Conservation (phyloP, 2,329 filamentous ascomycete species). For the Drechslerella coelobrocha region DNA sequence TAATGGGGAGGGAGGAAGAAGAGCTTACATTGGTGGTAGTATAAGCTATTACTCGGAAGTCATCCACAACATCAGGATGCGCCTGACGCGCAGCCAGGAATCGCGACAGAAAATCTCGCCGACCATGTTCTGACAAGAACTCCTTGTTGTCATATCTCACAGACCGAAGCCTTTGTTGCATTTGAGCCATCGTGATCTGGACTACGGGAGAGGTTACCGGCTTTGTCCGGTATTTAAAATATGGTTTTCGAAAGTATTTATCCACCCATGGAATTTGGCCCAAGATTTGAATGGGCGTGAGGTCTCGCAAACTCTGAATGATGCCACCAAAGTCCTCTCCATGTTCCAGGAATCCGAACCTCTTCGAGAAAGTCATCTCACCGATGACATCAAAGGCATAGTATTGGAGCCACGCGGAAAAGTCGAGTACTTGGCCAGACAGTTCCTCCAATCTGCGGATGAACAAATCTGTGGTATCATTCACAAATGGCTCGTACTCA, state of each 20-base stretch:
- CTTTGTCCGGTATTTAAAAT: conserved; percentile 31
- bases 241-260: conserved; percentile 28
- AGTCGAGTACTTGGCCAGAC: conserved; percentile 54
- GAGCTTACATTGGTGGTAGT: conserved; percentile 42
- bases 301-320: conserved; percentile 54
- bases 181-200: conserved; percentile 39
- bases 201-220: conserved; percentile 29
- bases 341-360: conserved; percentile 57
- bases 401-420: conserved; percentile 53
- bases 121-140: conserved; percentile 35
- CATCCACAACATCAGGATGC: conserved; percentile 54
- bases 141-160: conserved; percentile 42
- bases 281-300: conserved; percentile 42
- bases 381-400: conserved; percentile 58
- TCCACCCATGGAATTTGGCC: conserved; percentile 47
- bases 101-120: conserved; percentile 55
- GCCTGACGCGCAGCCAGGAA: conserved; percentile 53
- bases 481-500: conserved; percentile 80
- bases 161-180: conserved; percentile 30
- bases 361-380: conserved; percentile 57
- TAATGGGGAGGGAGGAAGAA: not conserved
- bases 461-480: conserved; percentile 67
- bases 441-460: conserved; percentile 54
- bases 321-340: conserved; percentile 56
- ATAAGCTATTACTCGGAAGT: conserved; percentile 41